Conservation (phyloP, 164 flowering plant species). For the Stephania yunnanensis region DNA sequence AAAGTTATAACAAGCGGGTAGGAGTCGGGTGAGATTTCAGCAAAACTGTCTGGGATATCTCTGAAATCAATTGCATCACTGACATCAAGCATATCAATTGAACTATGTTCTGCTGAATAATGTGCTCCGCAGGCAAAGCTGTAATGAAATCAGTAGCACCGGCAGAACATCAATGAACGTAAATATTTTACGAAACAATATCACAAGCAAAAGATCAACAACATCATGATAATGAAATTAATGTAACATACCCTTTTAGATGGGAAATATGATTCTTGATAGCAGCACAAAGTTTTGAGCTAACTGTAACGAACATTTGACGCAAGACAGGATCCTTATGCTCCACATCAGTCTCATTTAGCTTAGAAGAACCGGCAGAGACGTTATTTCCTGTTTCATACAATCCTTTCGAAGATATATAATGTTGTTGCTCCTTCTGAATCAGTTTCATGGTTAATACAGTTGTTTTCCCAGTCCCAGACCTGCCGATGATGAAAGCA, state of each 20-base stretch:
- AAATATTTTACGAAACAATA: not conserved
- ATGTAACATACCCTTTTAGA: constrained; percentile 44
- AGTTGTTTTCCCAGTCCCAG: constrained; percentile 90
- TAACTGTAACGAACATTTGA: constrained; percentile 82
- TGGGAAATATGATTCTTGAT: constrained; percentile 51
- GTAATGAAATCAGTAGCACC: constrained; percentile 9
- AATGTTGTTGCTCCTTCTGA: constrained; percentile 41
- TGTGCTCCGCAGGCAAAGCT: constrained; percentile 39
- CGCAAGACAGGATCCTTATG: constrained; percentile 25
- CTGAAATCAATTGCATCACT: constrained; percentile 35
- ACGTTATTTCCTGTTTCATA: constrained; percentile 5
- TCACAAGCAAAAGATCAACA: not conserved
- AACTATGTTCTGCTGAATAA: constrained; percentile 14
- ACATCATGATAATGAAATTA: not conserved
- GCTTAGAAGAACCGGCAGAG: not conserved
- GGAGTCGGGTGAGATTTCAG: constrained; percentile 28
- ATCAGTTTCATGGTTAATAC: constrained; percentile 65
- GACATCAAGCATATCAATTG: constrained; percentile 31
- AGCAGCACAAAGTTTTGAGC: constrained; percentile 64
- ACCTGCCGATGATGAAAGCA: constrained; percentile 68
- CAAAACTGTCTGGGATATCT: constrained; percentile 56
- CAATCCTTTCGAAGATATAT: constrained; percentile 31
- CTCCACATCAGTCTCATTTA: constrained; percentile 2
- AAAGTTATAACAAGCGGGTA: constrained; percentile 76
- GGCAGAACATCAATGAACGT: not conserved